Evolutionary conservation across 805 yeast genomes (phyloP), one percentile per base, ranked within the genome.

Genomic region (Debaryomyces hansenii): DNA sequence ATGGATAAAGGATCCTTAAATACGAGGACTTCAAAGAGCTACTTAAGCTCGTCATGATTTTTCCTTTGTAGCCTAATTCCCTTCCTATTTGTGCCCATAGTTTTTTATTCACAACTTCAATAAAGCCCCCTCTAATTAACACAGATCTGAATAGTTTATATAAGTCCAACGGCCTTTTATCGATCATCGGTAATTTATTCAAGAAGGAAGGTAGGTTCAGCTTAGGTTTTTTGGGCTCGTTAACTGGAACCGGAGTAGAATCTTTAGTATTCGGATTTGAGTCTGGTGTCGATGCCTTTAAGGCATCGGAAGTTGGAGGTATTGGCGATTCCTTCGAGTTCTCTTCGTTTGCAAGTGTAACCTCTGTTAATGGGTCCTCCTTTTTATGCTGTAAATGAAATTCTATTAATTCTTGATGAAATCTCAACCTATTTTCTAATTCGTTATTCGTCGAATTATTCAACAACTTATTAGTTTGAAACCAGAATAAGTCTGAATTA

Each of bases 11-110:
- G 24, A 67, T 59, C 41, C 77, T 74, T 48, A 74, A 72, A 56
- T 84, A 84, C 0, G 86, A 79, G 1, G 80, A 63, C 56, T 84
- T 80, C 49, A 87, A 66, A 1, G 90, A 78, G 12, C 90, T 78
- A 11, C 89, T 82, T 38, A 86, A 62, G 10, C 90, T 83, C 28
- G 87, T 83, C 79, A 84, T 83, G 42, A 83, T 82, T 53, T 82
- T 77, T 2, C 89, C 90, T 28, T 81, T 77, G 59, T 83, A 86
- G 0, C 96, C 95, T 41, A 89, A 66, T 55, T 87, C 96, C 45
- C 90, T 72, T 11, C 92, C 92, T 8, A 89, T 78, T 57, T 86
- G 90, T 1, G 90, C 90, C 96, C 96, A 89, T 39, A 80, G 70
- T 56, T 86, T 85, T 46, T 77, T 77, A 45, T 75, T 63, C 39